Evolutionary conservation across 176 grass and related monocot genomes (phyloP).

Genomic region (Elymus sibiricus): DNA sequence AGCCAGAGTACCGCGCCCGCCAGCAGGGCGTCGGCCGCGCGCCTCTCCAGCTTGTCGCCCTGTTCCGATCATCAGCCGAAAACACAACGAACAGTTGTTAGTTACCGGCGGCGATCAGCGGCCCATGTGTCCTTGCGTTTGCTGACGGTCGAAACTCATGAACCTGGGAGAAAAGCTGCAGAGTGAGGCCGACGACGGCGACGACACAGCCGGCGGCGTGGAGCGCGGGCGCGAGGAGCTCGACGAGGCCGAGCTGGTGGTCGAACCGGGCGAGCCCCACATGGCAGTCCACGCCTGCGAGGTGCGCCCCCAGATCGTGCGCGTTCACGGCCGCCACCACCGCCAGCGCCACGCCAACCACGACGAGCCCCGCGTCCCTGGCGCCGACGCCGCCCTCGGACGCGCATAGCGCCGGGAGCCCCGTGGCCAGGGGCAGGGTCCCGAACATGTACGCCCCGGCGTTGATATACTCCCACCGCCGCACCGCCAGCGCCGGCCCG

Average conservation of each 20-base stretch:
- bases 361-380: conserved; percentile 28
- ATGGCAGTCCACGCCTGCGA: conserved; percentile 62
- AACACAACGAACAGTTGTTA: not conserved
- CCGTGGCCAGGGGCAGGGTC: conserved; percentile 43
- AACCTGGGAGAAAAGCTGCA: conserved; percentile 39
- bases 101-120: not conserved
- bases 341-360: conserved; percentile 36
- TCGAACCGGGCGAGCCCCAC: conserved; percentile 58
- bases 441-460: conserved; percentile 58
- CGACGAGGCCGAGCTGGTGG: conserved; percentile 70
- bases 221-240: conserved; percentile 65
- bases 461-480: conserved; percentile 84
- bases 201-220: conserved; percentile 47
- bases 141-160: not conserved
- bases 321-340: conserved; percentile 49
- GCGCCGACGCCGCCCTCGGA: not conserved
- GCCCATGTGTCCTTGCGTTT: not conserved
- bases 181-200: conserved; percentile 26
- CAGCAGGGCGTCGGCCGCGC: conserved; percentile 46
- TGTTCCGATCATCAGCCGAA: not conserved
- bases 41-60: conserved; percentile 24
- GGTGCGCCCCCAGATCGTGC: conserved; percentile 73
- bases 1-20: conserved; percentile 59
- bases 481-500: conserved; percentile 38
- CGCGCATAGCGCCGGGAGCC: conserved; percentile 29